Conservation (phyloP, 2,329 filamentous ascomycete species). For the Colletotrichum sp. region DNA sequence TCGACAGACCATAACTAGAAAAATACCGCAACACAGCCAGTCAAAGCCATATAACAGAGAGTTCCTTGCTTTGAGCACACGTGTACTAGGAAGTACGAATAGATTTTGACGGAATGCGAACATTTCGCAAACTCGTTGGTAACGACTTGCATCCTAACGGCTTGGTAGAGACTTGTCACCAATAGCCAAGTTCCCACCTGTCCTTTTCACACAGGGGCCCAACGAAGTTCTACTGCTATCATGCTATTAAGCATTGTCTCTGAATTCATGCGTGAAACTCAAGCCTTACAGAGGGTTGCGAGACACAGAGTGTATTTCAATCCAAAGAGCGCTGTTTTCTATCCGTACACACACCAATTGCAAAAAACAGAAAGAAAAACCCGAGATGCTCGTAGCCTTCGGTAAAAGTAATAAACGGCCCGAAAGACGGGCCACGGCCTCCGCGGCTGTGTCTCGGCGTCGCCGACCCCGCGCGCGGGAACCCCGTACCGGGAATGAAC, state of each 20-base stretch:
- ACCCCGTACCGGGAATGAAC: not conserved
- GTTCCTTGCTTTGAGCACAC: too few relatives aligned
- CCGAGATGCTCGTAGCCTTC: not conserved
- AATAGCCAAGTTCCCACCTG: too few relatives aligned
- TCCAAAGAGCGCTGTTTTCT: not conserved
- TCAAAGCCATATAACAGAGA: not conserved
- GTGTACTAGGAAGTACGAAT: too few relatives aligned
- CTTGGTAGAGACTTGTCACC: too few relatives aligned
- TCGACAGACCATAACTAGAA: not conserved
- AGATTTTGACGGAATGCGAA: too few relatives aligned
- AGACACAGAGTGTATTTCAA: not conserved
- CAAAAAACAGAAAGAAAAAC: not conserved
- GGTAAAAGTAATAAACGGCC: not conserved
- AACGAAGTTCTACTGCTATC: too few relatives aligned
- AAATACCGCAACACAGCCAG: not conserved
- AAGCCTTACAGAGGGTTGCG: rapidly evolving
- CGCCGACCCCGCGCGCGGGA: not conserved
- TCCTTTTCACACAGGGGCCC: too few relatives aligned
- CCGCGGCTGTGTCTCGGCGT: not conserved
- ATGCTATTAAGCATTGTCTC: not conserved
- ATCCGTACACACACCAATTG: not conserved
- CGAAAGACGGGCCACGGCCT: not conserved
- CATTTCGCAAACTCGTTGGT: too few relatives aligned
- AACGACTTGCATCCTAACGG: too few relatives aligned
- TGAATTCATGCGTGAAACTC: not conserved